These are phyloP conservation scores for Oxytropis ochrocephala DNA, from an alignment of 306 rosid species.

Conservation along the genomic window DNA sequence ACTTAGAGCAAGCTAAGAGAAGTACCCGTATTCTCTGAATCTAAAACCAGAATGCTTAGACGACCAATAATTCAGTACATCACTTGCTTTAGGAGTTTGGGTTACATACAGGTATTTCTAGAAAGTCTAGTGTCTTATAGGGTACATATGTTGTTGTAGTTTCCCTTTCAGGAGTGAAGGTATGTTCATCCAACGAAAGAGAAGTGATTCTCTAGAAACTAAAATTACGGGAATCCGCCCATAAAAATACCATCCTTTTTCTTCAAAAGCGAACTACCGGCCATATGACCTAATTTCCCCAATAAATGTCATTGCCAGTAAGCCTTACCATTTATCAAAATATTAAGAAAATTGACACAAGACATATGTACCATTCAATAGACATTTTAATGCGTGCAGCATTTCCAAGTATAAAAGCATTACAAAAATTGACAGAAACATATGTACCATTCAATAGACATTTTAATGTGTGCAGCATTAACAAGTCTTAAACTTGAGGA, in stretches of 20 bases:
- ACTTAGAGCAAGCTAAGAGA: not conserved
- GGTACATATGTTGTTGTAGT: not conserved
- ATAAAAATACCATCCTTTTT: not conserved
- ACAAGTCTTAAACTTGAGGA: too few relatives aligned
- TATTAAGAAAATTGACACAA: not conserved
- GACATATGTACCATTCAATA: too few relatives aligned
- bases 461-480: too few relatives aligned
- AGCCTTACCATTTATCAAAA: not conserved
- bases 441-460: too few relatives aligned
- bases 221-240: constrained; percentile 1
- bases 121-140: not conserved
- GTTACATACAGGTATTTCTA: not conserved
- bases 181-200: not conserved
- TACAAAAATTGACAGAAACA: not conserved
- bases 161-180: not conserved
- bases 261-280: not conserved
- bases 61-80: not conserved
- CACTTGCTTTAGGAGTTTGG: not conserved
- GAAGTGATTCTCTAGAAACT: not conserved
- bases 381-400: too few relatives aligned
- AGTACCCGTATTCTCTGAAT: not conserved
- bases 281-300: not conserved
- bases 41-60: not conserved
- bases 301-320: not conserved
- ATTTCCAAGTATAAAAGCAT: not conserved